A percentile compares a stretch with the other conserved stretches of the same genome.
phyloP scores from a whole-genome alignment of 345 rosid genomes.

The Gossypium ekmanianum region DNA sequence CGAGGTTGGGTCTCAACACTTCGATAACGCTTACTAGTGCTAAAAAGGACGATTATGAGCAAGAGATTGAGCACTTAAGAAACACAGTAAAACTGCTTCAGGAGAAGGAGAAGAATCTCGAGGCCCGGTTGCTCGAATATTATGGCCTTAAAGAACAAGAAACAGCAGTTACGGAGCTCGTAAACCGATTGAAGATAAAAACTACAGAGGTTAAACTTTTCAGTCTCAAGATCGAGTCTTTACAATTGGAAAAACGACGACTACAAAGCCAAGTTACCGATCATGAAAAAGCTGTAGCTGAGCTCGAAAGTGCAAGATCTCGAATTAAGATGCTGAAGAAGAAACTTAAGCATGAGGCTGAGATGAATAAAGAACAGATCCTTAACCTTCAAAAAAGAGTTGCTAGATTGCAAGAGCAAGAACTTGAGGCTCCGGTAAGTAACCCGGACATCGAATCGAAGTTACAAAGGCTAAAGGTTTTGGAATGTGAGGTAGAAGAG shows the following conservation, averaged over 20 bases:
- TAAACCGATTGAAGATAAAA: slow-evolving; percentile 69
- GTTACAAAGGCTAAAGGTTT: slow-evolving; percentile 52
- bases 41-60: slow-evolving; percentile 47
- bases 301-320: slow-evolving; percentile 57
- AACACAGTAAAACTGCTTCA: slow-evolving; percentile 49
- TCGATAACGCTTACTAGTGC: slow-evolving; percentile 34
- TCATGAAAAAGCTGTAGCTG: slow-evolving; percentile 41
- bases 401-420: slow-evolving; percentile 55
- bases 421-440: slow-evolving; percentile 29
- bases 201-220: slow-evolving; percentile 69
- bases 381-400: slow-evolving; percentile 60
- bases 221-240: slow-evolving; percentile 62
- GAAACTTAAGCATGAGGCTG: slow-evolving; percentile 64
- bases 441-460: slow-evolving; percentile 34
- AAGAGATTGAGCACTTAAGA: slow-evolving; percentile 56
- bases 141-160: slow-evolving; percentile 88
- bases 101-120: slow-evolving; percentile 74
- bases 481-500: slow-evolving; percentile 66
- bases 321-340: slow-evolving; percentile 55
- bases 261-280: slow-evolving; percentile 54
- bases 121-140: slow-evolving; percentile 67
- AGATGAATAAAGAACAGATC: slow-evolving; percentile 68
- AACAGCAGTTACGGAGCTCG: slow-evolving; percentile 63
- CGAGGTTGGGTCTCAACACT: slow-evolving; percentile 31
- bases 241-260: slow-evolving; percentile 57